These are phyloP conservation scores for Chaetomium globosum DNA, from an alignment of 2,329 filamentous ascomycete genomes.

Conservation along the genomic window DNA sequence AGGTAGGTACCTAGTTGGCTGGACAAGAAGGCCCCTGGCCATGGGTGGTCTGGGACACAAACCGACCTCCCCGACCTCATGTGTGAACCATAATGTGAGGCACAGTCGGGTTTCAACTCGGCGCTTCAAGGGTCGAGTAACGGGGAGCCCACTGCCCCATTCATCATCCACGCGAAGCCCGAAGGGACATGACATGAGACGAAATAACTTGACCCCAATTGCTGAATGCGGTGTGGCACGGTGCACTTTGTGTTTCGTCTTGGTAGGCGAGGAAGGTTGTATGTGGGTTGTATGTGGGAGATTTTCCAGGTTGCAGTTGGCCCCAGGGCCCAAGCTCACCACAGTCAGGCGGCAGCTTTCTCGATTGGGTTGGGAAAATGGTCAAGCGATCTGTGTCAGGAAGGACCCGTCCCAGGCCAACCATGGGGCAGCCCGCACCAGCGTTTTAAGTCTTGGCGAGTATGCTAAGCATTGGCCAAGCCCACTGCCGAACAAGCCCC, in stretches of 20 bases:
- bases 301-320: too few relatives aligned
- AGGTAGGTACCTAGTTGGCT: not conserved
- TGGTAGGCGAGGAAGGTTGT: constrained; percentile 1
- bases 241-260: constrained; percentile 16
- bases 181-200: not conserved
- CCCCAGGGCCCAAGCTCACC: too few relatives aligned
- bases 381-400: not conserved
- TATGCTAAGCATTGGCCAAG: not conserved
- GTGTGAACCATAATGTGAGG: not conserved
- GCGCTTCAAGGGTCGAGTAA: not conserved
- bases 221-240: not conserved
- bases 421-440: constrained; percentile 6
- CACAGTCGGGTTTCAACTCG: constrained; percentile 3
- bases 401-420: not conserved
- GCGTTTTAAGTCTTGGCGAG: constrained; percentile 8
- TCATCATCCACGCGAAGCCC: not conserved
- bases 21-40: not conserved
- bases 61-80: not conserved
- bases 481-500: not conserved
- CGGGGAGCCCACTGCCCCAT: not conserved
- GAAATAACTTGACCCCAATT: not conserved
- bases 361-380: not conserved
- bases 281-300: too few relatives aligned
- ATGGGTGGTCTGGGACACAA: not conserved
- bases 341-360: too few relatives aligned